Evolutionary conservation across 2,329 filamentous ascomycete genomes (phyloP).

Genomic region (Chrysoporthe deuterocubensis): DNA sequence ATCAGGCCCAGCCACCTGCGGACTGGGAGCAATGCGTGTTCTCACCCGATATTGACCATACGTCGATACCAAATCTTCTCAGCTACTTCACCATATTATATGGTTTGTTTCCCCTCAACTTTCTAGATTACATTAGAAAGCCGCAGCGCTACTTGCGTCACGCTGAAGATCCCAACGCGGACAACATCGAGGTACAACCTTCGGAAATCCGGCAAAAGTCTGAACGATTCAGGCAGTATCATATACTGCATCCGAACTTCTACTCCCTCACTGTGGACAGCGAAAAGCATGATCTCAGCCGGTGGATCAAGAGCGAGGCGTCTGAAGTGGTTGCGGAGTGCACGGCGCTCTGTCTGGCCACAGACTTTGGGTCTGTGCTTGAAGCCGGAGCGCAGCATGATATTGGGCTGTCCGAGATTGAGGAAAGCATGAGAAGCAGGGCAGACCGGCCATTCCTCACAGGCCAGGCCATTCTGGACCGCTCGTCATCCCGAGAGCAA

Average conservation of each 20-base stretch:
- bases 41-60: conserved; percentile 64
- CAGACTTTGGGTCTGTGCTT: conserved; percentile 32
- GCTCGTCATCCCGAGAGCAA: conserved; percentile 30
- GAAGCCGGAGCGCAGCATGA: conserved; percentile 25
- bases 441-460: conserved; percentile 46
- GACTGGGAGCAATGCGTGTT: conserved; percentile 70
- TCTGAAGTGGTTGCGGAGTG: conserved; percentile 82
- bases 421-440: conserved; percentile 32
- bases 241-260: conserved; percentile 83
- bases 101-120: conserved; percentile 82
- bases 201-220: conserved; percentile 77
- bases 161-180: conserved; percentile 69
- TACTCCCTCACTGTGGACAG: conserved; percentile 79
- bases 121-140: conserved; percentile 84
- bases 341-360: conserved; percentile 63
- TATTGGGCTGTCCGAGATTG: conserved; percentile 24
- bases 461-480: conserved; percentile 35
- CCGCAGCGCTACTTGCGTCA: conserved; percentile 78
- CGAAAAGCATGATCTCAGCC: conserved; percentile 74
- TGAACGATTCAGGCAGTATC: conserved; percentile 72
- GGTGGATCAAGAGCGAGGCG: conserved; percentile 80
- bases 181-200: conserved; percentile 78
- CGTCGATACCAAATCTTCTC: conserved; percentile 67
- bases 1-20: conserved; percentile 60
- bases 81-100: conserved; percentile 84